A percentile compares a stretch with the other conserved stretches of the same genome.
Evolutionary conservation across 2,329 filamentous ascomycete genomes (phyloP).

Genomic region (Blastomyces silverae): DNA sequence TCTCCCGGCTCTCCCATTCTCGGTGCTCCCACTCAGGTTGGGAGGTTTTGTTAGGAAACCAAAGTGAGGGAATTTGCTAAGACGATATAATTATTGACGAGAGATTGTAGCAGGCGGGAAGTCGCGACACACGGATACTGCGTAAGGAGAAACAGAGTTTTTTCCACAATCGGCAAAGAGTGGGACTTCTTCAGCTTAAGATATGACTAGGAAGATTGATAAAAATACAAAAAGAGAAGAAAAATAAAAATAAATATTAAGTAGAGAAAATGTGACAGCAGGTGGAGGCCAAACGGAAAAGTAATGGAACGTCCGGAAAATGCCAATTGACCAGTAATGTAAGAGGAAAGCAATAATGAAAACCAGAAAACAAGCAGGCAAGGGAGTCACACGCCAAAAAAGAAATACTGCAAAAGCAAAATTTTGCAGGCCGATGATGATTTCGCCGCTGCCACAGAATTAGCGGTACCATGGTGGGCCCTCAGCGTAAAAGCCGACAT

Average conservation of each 20-base stretch:
- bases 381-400: not conserved
- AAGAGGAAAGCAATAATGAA: not conserved
- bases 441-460: not conserved
- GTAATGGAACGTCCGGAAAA: not conserved
- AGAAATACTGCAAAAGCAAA: not conserved
- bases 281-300: not conserved
- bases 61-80: not conserved
- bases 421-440: not conserved
- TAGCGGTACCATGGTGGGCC: not conserved
- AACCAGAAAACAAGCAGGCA: not conserved
- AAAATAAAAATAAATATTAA: not conserved
- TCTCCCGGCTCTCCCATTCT: not conserved
- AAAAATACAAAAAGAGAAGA: not conserved
- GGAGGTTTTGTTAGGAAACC: not conserved
- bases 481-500: not conserved
- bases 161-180: not conserved
- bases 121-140: not conserved
- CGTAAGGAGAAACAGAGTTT: not conserved
- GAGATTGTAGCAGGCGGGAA: not conserved
- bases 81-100: not conserved
- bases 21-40: not conserved
- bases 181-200: not conserved
- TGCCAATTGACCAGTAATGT: not conserved
- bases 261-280: not conserved
- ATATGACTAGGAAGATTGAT: not conserved